phyloP scores from a whole-genome alignment of 2,329 filamentous ascomycete genomes.

The Microdochium trichocladiopsis region DNA sequence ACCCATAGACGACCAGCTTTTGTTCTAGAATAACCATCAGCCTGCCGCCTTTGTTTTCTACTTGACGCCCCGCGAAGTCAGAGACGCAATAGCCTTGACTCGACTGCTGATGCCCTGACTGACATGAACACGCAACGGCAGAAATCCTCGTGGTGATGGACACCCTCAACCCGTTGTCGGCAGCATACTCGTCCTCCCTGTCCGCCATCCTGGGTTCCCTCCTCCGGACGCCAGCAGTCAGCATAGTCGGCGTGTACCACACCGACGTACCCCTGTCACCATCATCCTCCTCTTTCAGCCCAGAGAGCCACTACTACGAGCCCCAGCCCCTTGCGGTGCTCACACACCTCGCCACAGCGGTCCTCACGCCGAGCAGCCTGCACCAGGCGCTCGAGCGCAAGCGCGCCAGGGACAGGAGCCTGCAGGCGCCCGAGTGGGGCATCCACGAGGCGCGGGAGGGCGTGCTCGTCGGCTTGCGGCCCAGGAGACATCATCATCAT shows the following conservation, averaged over 20 bases:
- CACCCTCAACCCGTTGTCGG: conserved; percentile 61
- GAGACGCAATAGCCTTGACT: too few species aligned
- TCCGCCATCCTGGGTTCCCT: conserved; percentile 64
- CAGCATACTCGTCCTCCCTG: conserved; percentile 46
- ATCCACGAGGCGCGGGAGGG: conserved; percentile 73
- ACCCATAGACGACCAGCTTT: too few species aligned
- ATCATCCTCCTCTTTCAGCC: conserved; percentile 15
- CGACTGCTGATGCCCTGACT: background rate
- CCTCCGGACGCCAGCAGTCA: conserved; percentile 58
- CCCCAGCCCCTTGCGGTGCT: conserved; percentile 68
- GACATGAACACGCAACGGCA: background rate
- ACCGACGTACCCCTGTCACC: conserved; percentile 60
- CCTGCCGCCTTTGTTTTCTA: too few species aligned
- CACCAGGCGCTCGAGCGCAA: conserved; percentile 68
- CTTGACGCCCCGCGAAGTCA: too few species aligned
- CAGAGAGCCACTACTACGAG: conserved; percentile 49
- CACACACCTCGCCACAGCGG: conserved; percentile 79
- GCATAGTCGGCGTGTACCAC: conserved; percentile 77
- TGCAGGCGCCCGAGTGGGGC: conserved; percentile 72
- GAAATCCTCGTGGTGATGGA: conserved; percentile 74
- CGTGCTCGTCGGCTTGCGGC: conserved; percentile 58
- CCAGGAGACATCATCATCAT: conserved; percentile 36
- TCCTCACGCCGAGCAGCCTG: conserved; percentile 68
- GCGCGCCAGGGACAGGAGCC: conserved; percentile 67
- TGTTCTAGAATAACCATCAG: too few species aligned